phyloP scores from a whole-genome alignment of 2,329 filamentous ascomycete species.

The Phialophora tarda region DNA sequence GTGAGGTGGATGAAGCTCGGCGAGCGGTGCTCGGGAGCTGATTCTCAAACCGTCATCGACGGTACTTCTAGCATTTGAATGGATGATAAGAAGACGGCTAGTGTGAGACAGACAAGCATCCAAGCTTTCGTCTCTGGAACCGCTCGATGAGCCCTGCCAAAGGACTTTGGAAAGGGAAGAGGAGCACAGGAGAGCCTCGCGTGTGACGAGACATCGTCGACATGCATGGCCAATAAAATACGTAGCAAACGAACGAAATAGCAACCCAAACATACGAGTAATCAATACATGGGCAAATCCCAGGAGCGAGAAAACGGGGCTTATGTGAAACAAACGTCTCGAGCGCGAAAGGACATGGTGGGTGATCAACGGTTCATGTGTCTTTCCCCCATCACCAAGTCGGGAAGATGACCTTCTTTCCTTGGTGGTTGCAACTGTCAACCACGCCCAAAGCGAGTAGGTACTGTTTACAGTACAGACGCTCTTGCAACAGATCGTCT shows the following conservation, averaged over 20 bases:
- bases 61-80: neutral
- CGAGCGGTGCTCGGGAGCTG: neutral
- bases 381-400: neutral
- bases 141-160: neutral
- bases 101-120: neutral
- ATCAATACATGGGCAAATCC: neutral
- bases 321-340: neutral
- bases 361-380: too few species aligned
- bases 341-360: too few species aligned
- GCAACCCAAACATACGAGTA: neutral
- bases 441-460: neutral
- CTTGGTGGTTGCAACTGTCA: neutral
- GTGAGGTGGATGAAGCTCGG: neutral
- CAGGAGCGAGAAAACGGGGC: neutral
- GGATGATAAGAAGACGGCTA: neutral
- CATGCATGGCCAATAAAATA: neutral
- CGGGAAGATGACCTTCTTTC: neutral
- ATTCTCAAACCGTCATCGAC: neutral
- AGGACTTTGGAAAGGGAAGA: neutral
- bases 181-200: neutral
- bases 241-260: neutral
- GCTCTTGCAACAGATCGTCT: neutral
- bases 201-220: neutral
- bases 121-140: neutral
- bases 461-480: neutral